These are phyloP conservation scores for Triticum turgidum DNA, from an alignment of 176 grass and related monocot species.

Conservation along the genomic window DNA sequence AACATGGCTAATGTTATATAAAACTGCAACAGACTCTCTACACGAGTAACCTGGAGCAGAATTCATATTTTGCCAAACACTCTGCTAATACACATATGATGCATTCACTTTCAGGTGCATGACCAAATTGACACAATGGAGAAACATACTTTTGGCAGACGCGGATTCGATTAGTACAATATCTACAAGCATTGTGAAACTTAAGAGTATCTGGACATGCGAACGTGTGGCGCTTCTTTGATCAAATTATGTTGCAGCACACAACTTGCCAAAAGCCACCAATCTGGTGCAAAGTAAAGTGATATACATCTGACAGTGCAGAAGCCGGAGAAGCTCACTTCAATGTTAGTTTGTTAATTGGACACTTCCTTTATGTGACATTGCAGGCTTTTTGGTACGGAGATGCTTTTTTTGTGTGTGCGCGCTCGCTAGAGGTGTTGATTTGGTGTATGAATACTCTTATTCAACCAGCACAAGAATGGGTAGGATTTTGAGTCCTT, in stretches of 20 bases:
- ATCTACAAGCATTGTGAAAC: conserved; percentile 50
- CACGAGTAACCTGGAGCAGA: not conserved
- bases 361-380: not conserved
- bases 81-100: not conserved
- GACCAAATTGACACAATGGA: conserved; percentile 52
- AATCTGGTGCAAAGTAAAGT: not conserved
- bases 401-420: not conserved
- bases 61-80: conserved; percentile 4
- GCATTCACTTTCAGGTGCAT: conserved; percentile 53
- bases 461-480: not conserved
- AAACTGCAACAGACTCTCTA: not conserved
- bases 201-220: not conserved
- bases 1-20: not conserved
- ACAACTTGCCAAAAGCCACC: not conserved
- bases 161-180: conserved; percentile 55
- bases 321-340: not conserved
- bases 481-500: not conserved
- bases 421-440: not conserved
- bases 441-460: not conserved
- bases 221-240: not conserved
- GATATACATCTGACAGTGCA: not conserved
- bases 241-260: not conserved
- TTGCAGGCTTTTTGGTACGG: not conserved
- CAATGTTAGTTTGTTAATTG: not conserved
- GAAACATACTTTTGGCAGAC: conserved; percentile 63